A percentile compares a stretch with the other conserved stretches of the same genome.
Conservation (phyloP, 139 green algal genomes). For the Closterium sp. region DNA sequence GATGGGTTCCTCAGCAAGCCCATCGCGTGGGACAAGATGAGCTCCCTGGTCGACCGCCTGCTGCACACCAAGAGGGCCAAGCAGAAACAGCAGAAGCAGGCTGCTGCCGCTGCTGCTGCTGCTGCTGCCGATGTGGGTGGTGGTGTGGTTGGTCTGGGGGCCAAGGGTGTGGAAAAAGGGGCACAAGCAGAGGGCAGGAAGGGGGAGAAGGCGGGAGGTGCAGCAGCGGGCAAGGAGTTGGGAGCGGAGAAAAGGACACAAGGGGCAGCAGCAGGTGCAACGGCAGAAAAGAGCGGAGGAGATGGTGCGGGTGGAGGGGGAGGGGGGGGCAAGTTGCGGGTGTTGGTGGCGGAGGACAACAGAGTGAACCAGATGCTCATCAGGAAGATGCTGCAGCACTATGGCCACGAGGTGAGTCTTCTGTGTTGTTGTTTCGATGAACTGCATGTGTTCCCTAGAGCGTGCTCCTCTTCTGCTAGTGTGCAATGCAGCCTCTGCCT, state of each 20-base stretch:
- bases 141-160: not conserved
- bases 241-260: not conserved
- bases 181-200: not conserved
- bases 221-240: constrained; percentile 5
- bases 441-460: too few relatives aligned
- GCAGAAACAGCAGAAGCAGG: not conserved
- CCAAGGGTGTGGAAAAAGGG: not conserved
- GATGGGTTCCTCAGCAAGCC: constrained; percentile 46
- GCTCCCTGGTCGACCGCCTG: not conserved
- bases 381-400: constrained; percentile 30
- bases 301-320: not conserved
- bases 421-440: too few relatives aligned
- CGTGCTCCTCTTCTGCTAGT: too few relatives aligned
- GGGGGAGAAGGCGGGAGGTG: not conserved
- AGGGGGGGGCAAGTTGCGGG: not conserved
- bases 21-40: constrained; percentile 51
- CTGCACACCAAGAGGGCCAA: not conserved
- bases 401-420: not conserved
- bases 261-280: not conserved
- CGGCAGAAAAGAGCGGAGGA: not conserved
- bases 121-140: not conserved
- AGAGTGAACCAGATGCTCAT: constrained; percentile 41
- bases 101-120: constrained; percentile 2
- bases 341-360: constrained; percentile 39
- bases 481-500: too few relatives aligned